Evolutionary conservation across 2,329 filamentous ascomycete genomes (phyloP), one percentile per base, ranked within the genome.

Genomic region (Fusarium sp.): DNA sequence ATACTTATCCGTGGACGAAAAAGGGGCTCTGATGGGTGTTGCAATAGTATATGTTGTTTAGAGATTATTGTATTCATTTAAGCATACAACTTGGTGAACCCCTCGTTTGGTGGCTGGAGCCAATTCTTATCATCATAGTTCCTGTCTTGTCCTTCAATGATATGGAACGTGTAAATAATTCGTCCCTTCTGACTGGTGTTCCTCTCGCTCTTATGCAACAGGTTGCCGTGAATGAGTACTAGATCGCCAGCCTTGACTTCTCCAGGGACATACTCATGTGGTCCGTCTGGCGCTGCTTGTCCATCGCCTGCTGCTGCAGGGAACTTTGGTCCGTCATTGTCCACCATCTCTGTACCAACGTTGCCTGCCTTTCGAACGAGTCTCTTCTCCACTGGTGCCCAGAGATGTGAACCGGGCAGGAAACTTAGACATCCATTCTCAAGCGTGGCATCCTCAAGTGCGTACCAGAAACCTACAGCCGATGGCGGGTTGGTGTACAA

Each of bases 381-480:
- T 39, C 96, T 86, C 79, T 91, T 88, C 69, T 84, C 84, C 15
- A 98, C 86, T 16, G 90, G 88, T 6, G 92, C 91, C 79, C 91
- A 90, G 77, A 86, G 89, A 79, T 98, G 95, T 74, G 91, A 94
- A 0, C 95, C 95, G 1, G 90, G 91, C 74, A 94, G 88, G 83
- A 98, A 97, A 71, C 92, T 93, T 78, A 99, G 82, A 77, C 95
- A 97, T 4, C 94, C 96, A 81, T 99, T 99, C 80, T 92, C 90
- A 2, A 87, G 84, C 12, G 93, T 95, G 27, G 94, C 94, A 82
- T 98, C 95, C 84, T 99, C 95, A 42, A 99, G 88, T 18, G 96
- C 96, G 81, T 98, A 97, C 96, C 96, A 99, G 84, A 95, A 98
- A 0, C 96, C 96, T 5, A 98, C 93, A 1, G 96, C 96, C 42